Percentiles rank a stretch among this genome's conserved stretches.
Evolutionary conservation across 495 filamentous ascomycete species (phyloP).

Genomic region (Penicillium lagena): DNA sequence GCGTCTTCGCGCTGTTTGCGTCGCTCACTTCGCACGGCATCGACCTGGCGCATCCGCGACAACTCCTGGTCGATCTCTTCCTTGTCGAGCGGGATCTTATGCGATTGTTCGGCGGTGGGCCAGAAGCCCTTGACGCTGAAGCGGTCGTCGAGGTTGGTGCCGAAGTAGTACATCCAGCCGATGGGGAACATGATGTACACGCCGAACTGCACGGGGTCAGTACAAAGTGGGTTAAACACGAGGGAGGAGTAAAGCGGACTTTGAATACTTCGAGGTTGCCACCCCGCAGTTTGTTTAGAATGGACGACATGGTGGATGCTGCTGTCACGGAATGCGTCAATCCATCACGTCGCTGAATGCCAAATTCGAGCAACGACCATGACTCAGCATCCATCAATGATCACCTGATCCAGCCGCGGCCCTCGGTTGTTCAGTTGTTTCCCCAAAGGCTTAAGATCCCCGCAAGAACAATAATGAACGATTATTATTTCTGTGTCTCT

Average conservation of each 20-base stretch:
- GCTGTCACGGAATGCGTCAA: not conserved
- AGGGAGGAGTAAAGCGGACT: conserved; percentile 38
- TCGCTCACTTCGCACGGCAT: conserved; percentile 37
- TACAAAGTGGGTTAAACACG: not conserved
- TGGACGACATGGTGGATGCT: conserved; percentile 26
- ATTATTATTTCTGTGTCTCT: too few relatives aligned
- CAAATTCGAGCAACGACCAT: too few relatives aligned
- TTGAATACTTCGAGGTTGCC: conserved; percentile 96
- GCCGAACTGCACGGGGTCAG: conserved; percentile 61
- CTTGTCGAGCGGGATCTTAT: conserved; percentile 80
- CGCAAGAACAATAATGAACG: conserved; percentile 14
- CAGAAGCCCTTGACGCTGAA: conserved; percentile 90
- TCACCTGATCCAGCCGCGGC: conserved; percentile 19
- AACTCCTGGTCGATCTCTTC: conserved; percentile 82
- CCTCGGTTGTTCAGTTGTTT: conserved; percentile 23
- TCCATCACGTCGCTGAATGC: too few relatives aligned
- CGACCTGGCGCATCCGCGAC: conserved; percentile 55
- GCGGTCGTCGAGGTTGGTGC: conserved; percentile 90
- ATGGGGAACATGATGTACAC: conserved; percentile 99
- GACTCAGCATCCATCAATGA: too few relatives aligned
- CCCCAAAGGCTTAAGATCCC: conserved; percentile 7
- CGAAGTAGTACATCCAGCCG: conserved; percentile 99
- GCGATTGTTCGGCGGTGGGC: conserved; percentile 78
- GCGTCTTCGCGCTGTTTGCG: conserved; percentile 53
- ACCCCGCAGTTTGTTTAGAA: conserved; percentile 52